Evolutionary conservation across 306 rosid species (phyloP), one percentile per base, ranked within the genome.

Genomic region (Cucurbita moschata): DNA sequence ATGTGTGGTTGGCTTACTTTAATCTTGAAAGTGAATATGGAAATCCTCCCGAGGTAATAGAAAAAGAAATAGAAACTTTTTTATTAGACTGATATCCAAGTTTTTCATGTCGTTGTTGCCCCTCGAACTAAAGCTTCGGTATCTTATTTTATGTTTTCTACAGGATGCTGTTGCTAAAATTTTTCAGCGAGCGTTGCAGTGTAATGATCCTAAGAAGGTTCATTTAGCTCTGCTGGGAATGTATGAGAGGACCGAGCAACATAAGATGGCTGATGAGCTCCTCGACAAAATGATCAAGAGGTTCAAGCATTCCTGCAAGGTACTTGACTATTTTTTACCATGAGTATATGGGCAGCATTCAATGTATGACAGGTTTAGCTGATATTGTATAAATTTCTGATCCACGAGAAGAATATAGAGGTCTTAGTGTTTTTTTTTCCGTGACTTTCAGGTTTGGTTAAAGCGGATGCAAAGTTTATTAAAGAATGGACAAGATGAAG

Each of bases 221-320:
- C 75, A 94, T 83, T 80, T 94, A 63, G 90, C 97, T 46, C 87
- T 94, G 60, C 80, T 91, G 75, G 99, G 88, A 73, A 78, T 94
- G 95, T 91, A 84, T 49, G 96, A 94, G 76, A 87, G 97, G 83
- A 89, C 95, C 0, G 92, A 86, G 80, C 92, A 86, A 65, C 81
- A 84, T 82, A 75, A 77, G 78, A 75, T 94, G 72, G 95, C 92
- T 6, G 85, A 85, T 75, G 96, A 91, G 58, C 97, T 94, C 72
- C 79, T 87, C 65, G 86, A 72, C 30, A 89, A 84, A 79, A 94
- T 94, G 92, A 81, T 87, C 66, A 94, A 87, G 88, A 91, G 84
- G 81, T 94, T 89, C 85, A 94, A 91, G 87, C 87, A 77, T 76
- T 94, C 99, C 15, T 89, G 97, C 97, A 85, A 94, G 89, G 98